Evolutionary conservation across 2,329 filamentous ascomycete genomes (phyloP).

Genomic region (Daldinia eschscholtzii): DNA sequence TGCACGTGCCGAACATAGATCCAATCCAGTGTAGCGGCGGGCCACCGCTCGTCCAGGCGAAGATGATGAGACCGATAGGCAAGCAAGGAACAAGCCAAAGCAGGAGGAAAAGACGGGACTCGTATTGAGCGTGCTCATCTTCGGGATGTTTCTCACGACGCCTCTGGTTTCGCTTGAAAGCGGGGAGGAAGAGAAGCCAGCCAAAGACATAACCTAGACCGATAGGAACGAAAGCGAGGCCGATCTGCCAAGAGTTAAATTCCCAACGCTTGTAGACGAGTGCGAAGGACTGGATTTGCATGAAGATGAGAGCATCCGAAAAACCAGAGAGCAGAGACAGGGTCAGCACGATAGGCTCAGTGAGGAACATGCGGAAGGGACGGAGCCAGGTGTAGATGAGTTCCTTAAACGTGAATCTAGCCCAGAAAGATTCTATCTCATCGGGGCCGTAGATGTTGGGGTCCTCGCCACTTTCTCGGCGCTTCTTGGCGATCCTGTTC

Average conservation of each 20-base stretch:
- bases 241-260: constrained; percentile 60
- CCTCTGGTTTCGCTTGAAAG: constrained; percentile 59
- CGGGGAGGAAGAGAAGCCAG: constrained; percentile 68
- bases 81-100: constrained; percentile 70
- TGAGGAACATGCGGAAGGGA: constrained; percentile 73
- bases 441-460: constrained; percentile 78
- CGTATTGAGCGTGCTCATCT: constrained; percentile 71
- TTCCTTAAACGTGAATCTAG: constrained; percentile 56
- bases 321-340: constrained; percentile 73
- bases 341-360: constrained; percentile 73
- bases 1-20: constrained; percentile 69
- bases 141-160: constrained; percentile 58
- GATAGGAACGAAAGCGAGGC: constrained; percentile 61
- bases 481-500: constrained; percentile 81
- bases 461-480: constrained; percentile 70
- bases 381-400: constrained; percentile 66
- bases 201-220: constrained; percentile 69
- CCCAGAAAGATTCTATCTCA: constrained; percentile 68
- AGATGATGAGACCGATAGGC: constrained; percentile 73
- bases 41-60: constrained; percentile 69
- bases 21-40: constrained; percentile 72
- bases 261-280: constrained; percentile 72
- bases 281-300: constrained; percentile 72
- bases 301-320: constrained; percentile 75
- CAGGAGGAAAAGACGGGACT: constrained; percentile 70